Evolutionary conservation across 1,139 yeast species (phyloP).

Genomic region (Suhomyces ambrosiae): DNA sequence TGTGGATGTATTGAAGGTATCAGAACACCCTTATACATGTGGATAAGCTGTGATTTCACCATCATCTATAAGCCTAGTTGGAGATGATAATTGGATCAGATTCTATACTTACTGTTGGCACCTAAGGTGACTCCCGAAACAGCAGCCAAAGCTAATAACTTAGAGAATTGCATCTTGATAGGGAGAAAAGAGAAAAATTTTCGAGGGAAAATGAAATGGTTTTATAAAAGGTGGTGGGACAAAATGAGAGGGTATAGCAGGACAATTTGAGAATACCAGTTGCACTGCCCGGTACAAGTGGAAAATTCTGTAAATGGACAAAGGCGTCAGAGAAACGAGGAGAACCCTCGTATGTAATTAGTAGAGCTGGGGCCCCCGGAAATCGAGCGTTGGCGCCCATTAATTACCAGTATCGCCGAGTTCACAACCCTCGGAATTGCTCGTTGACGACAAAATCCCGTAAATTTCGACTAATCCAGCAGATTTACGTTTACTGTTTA

Average conservation of each 20-base stretch:
- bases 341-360: conserved; percentile 1
- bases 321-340: conserved; percentile 6
- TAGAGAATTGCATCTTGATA: conserved; percentile 52
- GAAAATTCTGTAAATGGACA: conserved; percentile 5
- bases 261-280: conserved; percentile 8
- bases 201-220: conserved; percentile 9
- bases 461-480: conserved; percentile 3
- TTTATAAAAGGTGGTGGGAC: conserved; percentile 11
- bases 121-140: conserved; percentile 49
- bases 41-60: too few relatives aligned
- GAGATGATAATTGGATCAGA: too few relatives aligned
- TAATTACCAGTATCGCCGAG: neutral
- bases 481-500: conserved; percentile 7
- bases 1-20: too few relatives aligned
- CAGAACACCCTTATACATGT: too few relatives aligned
- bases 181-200: conserved; percentile 6
- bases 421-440: conserved; percentile 8
- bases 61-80: too few relatives aligned
- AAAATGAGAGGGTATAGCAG: conserved; percentile 3
- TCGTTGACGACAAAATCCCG: conserved; percentile 1
- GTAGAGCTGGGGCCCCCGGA: neutral
- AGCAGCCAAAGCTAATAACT: conserved; percentile 48
- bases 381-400: neutral
- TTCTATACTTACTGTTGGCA: conserved; percentile 46
- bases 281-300: conserved; percentile 6